phyloP scores from a whole-genome alignment of 2,329 filamentous ascomycete genomes.

The Colletotrichum camelliae region DNA sequence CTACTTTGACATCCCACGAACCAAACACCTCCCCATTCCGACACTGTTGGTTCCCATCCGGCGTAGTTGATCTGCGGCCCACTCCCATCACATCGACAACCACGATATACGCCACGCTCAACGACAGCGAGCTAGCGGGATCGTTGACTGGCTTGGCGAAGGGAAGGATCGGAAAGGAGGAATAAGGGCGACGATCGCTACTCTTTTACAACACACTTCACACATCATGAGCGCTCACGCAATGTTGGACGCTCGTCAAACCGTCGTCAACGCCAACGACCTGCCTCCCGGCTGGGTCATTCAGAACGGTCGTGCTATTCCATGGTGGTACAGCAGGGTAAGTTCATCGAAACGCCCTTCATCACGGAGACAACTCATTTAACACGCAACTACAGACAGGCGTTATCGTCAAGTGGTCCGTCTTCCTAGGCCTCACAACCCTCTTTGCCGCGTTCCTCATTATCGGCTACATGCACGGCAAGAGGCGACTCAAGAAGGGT shows the following conservation, averaged over 20 bases:
- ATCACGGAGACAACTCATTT: neutral
- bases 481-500: constrained; percentile 68
- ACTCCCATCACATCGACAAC: neutral
- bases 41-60: neutral
- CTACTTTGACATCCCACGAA: neutral
- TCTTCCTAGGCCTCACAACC: constrained; percentile 68
- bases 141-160: neutral
- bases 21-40: neutral
- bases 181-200: neutral
- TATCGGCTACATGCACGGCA: constrained; percentile 74
- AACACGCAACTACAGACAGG: constrained; percentile 52
- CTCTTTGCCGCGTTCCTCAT: constrained; percentile 67
- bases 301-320: constrained; percentile 26
- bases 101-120: neutral
- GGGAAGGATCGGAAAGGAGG: neutral
- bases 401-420: constrained; percentile 72
- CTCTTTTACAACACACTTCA: neutral
- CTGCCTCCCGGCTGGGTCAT: constrained; percentile 30
- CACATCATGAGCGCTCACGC: constrained; percentile 5
- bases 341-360: neutral
- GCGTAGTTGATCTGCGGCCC: constrained; percentile 18
- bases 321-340: constrained; percentile 32
- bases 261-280: constrained; percentile 12
- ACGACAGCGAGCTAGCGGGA: neutral
- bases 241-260: constrained; percentile 15